Conservation (phyloP, 495 filamentous ascomycete species). For the Penicillium maclennaniae region DNA sequence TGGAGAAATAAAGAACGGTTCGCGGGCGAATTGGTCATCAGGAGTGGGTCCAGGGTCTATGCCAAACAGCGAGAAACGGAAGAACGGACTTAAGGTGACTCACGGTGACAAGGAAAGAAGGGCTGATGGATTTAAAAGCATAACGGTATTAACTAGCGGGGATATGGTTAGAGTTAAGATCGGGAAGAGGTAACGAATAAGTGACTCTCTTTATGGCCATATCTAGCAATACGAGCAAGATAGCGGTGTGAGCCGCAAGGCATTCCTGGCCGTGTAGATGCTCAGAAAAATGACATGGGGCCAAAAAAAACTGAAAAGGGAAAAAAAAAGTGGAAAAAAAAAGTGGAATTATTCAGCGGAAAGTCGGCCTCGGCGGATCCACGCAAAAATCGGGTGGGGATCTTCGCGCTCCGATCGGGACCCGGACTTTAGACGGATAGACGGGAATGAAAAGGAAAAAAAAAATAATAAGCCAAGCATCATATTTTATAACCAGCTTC, state of each 20-base stretch:
- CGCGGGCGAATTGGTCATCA: background rate
- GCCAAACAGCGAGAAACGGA: background rate
- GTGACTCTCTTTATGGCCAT: too few species aligned
- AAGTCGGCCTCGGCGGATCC: conserved; percentile 5
- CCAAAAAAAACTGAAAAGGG: background rate
- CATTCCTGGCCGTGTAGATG: background rate
- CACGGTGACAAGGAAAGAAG: background rate
- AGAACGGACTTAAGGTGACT: background rate
- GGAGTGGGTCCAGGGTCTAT: background rate
- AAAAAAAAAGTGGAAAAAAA: background rate
- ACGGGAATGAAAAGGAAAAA: conserved; percentile 3
- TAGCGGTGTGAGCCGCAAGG: background rate
- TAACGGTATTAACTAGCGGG: too few species aligned
- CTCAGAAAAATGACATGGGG: background rate
- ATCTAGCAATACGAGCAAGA: background rate
- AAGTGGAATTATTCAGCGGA: conserved; percentile 2
- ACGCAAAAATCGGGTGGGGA: conserved; percentile 7
- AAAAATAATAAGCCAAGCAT: background rate
- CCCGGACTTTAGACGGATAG: conserved; percentile 9
- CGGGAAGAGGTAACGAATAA: background rate
- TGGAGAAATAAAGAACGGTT: background rate
- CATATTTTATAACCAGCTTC: conserved; percentile 4
- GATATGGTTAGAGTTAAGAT: background rate
- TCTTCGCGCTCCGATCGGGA: conserved; percentile 9
- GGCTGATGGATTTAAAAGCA: background rate